Evolutionary conservation across 2,329 filamentous ascomycete species (phyloP).

Genomic region (Biscogniauxia marginata): DNA sequence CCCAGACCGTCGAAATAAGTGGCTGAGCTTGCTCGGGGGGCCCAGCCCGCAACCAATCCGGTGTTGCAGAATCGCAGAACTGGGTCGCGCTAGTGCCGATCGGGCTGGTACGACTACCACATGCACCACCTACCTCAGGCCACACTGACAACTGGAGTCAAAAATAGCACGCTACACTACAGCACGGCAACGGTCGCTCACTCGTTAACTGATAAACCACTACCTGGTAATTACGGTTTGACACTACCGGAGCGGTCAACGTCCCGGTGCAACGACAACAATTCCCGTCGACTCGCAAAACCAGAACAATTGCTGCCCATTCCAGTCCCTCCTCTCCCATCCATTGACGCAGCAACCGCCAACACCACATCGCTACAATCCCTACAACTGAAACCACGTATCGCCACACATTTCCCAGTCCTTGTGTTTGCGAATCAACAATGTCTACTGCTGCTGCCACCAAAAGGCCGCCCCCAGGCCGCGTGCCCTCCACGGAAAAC

Average conservation of each 20-base stretch:
- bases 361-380: neutral
- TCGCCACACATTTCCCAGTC: neutral
- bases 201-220: neutral
- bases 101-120: neutral
- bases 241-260: neutral
- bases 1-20: neutral
- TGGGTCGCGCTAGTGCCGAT: neutral
- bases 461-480: constrained; percentile 48
- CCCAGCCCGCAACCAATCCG: neutral
- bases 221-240: neutral
- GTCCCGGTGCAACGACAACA: neutral
- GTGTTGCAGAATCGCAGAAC: neutral
- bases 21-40: neutral
- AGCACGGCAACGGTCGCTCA: constrained; percentile 10
- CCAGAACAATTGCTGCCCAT: neutral
- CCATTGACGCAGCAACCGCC: neutral
- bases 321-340: neutral
- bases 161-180: constrained; percentile 13
- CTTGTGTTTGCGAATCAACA: neutral
- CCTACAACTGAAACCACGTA: neutral
- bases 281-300: neutral
- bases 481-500: neutral
- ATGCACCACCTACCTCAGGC: neutral
- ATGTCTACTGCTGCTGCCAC: constrained; percentile 37
- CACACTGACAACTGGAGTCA: neutral